These are phyloP conservation scores for Santalum album DNA, from an alignment of 164 flowering plant genomes.

Conservation along the genomic window DNA sequence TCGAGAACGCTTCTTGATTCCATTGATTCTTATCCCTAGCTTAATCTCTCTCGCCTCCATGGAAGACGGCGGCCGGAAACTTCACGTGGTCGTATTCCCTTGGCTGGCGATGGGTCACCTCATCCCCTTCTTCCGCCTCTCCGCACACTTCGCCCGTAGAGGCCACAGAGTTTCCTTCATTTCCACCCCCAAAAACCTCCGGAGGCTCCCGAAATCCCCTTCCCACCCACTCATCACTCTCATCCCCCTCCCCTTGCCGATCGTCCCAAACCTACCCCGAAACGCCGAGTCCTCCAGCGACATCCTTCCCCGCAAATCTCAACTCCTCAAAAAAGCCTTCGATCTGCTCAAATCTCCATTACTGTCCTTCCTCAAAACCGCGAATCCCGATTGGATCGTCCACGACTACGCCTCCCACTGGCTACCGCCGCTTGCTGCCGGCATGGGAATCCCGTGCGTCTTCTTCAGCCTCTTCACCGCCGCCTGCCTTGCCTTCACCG, in stretches of 20 bases:
- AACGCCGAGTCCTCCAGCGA: constrained; percentile 40
- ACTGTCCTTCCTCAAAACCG: constrained; percentile 18
- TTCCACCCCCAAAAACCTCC: constrained; percentile 48
- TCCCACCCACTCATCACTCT: constrained; percentile 16
- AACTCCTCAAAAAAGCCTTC: constrained; percentile 30
- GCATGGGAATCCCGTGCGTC: constrained; percentile 20
- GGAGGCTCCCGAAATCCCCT: constrained; percentile 22
- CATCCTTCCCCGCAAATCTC: constrained; percentile 21
- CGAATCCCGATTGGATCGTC: constrained; percentile 40
- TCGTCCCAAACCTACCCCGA: constrained; percentile 15
- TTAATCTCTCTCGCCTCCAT: too few species aligned
- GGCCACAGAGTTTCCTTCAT: constrained; percentile 43
- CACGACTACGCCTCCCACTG: constrained; percentile 52
- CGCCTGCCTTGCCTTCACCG: constrained; percentile 19
- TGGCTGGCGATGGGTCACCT: constrained; percentile 65
- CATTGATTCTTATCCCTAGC: too few species aligned
- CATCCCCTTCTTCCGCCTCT: constrained; percentile 35
- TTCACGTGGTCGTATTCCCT: constrained; percentile 48
- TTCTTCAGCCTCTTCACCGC: constrained; percentile 39
- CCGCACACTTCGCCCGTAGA: constrained; percentile 31
- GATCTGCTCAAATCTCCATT: constrained; percentile 26
- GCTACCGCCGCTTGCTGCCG: constrained; percentile 34
- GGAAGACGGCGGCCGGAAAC: too few species aligned
- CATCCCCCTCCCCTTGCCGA: constrained; percentile 28
- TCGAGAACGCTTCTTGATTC: too few species aligned